Evolutionary conservation across 1,139 yeast species (phyloP), one percentile per base, ranked within the genome.

Genomic region (Blastobotrys petasosporus): DNA sequence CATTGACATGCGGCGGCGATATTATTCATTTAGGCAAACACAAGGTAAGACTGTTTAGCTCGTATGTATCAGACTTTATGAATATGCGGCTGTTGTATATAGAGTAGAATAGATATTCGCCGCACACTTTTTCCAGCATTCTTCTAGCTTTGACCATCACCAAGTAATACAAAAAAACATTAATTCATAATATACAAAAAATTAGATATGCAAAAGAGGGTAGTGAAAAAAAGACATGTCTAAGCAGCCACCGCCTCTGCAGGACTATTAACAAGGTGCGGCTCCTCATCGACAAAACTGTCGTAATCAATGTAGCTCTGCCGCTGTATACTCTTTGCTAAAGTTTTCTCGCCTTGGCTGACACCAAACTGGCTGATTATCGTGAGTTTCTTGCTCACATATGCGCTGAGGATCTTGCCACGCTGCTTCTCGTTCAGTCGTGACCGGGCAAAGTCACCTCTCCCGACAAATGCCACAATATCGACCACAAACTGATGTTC

Each of bases 401-500:
- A 82, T 25, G 65, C 58, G 30, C 70, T 65, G 48, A 88, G 71
- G 20, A 87, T 76, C 50, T 78, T 73, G 1, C 83, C 82, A 44
- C 97, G 73, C 65, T 87, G 95, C 61, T 79, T 82, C 47, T 80
- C 80, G 12, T 90, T 88, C 45, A 82, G 67, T 54, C 87, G 69
- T 25, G 92, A 85, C 39, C 75, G 71, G 1, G 88, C 90, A 53
- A 82, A 77, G 39, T 73, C 78, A 0, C 80, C 83, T 44, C 71
- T 72, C 47, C 76, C 78, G 46, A 85, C 79, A 64, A 90, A 92
- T 0, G 90, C 85, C 42, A 94, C 85, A 40, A 88, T 76, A 63
- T 92, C 97, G 38, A 88, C 72, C n/a, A 87, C 77, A 49, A 92
- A 68, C 55, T 88, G 95, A 62, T 90, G 96, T 54, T 78, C 83